Base-by-base conservation (phyloP, 1,139 yeast genomes). In the Arxiozyma slooffiae region DNA sequence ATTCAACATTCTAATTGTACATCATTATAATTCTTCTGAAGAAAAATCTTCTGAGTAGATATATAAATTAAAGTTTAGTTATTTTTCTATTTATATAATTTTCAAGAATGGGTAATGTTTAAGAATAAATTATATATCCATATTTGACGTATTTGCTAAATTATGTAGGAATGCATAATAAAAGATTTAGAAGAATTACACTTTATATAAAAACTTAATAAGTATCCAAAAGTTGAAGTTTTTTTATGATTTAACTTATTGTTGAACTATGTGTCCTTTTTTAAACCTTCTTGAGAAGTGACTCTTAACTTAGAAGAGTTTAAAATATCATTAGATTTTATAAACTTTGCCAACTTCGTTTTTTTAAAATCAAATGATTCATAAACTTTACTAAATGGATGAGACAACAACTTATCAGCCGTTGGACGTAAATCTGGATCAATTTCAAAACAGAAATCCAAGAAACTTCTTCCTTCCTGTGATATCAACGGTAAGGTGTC, bases 401-500 rank as follows among this genome's bases (percentile, higher is more conserved):
- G 86, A 6, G 70, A 61, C 47, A 83, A 67, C 30, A 94, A 71
- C 50, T 78, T 76, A 49, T 73, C 76, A 0, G 97, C 97, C 0
- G 97, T 92, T 0, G 98, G 98, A 57, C 99, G 74, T 59, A 74
- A 69, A 37, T 81, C 84, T 0, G 98, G 92, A 60, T 92, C 85
- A 38, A 82, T 80, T 8, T 80, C 80, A 65, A 94, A 92, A 66
- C 98, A 94, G 52, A 73, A 68, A 56, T 81, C 81, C 52, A 94
- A 71, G 57, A 92, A 92, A 43, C 77, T 76, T 51, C 79, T 77
- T 1, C 96, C 97, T 9, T 71, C 77, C 4, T 63, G 62, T 4
- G 89, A 79, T 49, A 89, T 81, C 57, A 72, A 69, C 8, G 81
- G 80, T 44, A 75, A 68, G 1, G 94, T 84, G 56, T 89, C 96